phyloP scores from a whole-genome alignment of 163 green algal genomes.

The Volvox carteri region DNA sequence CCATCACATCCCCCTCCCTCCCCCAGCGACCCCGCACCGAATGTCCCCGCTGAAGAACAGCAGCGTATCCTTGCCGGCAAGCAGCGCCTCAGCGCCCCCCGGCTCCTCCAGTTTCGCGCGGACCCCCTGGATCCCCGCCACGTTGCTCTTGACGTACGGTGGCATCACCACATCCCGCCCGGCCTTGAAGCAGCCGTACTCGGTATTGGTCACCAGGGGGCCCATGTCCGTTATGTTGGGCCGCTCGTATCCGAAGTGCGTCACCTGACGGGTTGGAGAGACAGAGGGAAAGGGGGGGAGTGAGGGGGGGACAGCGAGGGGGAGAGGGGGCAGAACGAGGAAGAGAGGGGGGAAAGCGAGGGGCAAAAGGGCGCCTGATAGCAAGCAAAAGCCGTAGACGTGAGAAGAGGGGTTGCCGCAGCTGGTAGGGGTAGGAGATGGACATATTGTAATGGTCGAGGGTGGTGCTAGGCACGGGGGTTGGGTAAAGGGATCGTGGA shows the following conservation, averaged over 20 bases:
- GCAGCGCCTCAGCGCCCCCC: background rate
- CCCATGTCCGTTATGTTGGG: conserved; percentile 23
- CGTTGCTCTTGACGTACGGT: conserved; percentile 36
- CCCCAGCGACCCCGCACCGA: no score
- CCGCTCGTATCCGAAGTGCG: conserved; percentile 56
- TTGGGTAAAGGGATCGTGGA: no score
- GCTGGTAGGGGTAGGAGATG: background rate
- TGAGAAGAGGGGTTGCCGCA: no score
- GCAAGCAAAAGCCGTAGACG: no score
- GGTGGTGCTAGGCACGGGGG: no score
- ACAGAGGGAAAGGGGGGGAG: background rate
- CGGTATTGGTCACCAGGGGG: conserved; percentile 13
- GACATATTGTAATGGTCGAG: no score
- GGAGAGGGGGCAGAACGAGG: no score
- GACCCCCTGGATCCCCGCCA: background rate
- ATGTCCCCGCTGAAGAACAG: conserved; percentile 55
- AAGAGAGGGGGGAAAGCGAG: no score
- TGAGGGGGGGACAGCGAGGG: no score
- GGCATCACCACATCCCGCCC: conserved; percentile 33
- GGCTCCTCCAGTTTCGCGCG: background rate
- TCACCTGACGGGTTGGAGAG: conserved; percentile 42
- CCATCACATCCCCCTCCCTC: no score
- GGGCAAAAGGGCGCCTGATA: no score
- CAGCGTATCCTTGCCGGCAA: conserved; percentile 34
- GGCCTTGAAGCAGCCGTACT: conserved; percentile 56